Base-by-base conservation (phyloP, 768 basidiomycete genomes). In the Ramaria sp. region DNA sequence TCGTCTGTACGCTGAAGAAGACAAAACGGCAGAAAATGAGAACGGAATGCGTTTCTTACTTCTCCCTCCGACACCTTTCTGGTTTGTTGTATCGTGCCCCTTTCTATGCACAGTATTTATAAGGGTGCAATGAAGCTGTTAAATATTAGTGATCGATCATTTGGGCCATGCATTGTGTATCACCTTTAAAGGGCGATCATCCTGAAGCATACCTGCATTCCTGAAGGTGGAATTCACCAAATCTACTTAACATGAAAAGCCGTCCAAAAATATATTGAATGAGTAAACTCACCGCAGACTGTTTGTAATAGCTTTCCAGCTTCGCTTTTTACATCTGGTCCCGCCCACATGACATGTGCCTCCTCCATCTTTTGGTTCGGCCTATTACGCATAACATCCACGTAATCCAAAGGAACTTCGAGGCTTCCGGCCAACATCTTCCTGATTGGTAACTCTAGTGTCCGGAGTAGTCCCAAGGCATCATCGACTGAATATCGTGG, bases 341-440 rank as follows among this genome's bases (percentile, higher is more conserved):
- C 80, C 10, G 75, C 58, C 69, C 75, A 83, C 27, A 85, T 68
- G 22, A 83, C 78, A 53, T 80, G 75, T 5, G 80, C 79, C 41
- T 70, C 59, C 61, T 70, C 60, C 18, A 61, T 63, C 61, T 68
- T 60, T 18, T 51, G 34, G 0, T 69, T 64, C 36, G 36, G 36
- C 36, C 36, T 7, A 37, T 7, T 8, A 16, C 36, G 36, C 75
- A 77, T 73, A 49, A 81, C 71, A 45, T 78, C 69, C 63, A 86
- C 65, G 10, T 61, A 61, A 5, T 78, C 70, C 13, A 88, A 67
- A 1, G 71, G 66, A 2, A 77, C 66, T 4, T 59, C 63, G 13
- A 77, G 64, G 49, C 58, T 57, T 0, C 62, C 64, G 0, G 56
- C 56, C 4, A 80, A 68, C 3, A 79, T 58, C 3, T 67, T 64